Base-by-base conservation (phyloP, 1,284 basidiomycete species). In the Phlebopus sp. region DNA sequence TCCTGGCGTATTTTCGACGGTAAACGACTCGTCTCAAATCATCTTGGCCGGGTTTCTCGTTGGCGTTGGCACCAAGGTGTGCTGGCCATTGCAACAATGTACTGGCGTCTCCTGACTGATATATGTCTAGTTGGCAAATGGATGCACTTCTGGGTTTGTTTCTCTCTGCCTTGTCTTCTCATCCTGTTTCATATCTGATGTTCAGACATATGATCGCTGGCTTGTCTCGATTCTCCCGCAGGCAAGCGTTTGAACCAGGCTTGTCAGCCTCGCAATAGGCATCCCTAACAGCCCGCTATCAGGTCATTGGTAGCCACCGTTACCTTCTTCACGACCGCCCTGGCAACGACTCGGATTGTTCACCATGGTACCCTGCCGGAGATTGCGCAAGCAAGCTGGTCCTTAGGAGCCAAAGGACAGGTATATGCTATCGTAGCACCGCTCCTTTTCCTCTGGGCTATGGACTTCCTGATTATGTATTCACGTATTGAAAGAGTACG, bases 201-300 rank as follows among this genome's bases (percentile, higher is more conserved):
- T 27, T 17, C 54, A 85, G 84, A 41, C 85, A 88, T 68, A 84
- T 88, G 75, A 73, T 88, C 42, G 78, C 76, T 53, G 85, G 85
- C 30, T 56, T 84, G 21, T 81, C 83, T 17, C 75, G 81, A 25
- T 70, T 84, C 44, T 86, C 84, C 17, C 53, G 66, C 30, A 74
- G 84, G 72, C 82, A 55, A 41, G 69, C 55, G 10, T 29, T 8
- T 29, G 27, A 29, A 11, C 27, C 27, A 27, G 17, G 30, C 29
- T 14, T 8, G 31, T 37, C 17, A 18, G 9, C 3, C 42, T 14
- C 25, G 15, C 15, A 5, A 10, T 9, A 2, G 30, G 19, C 68
- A 18, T 42, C 29, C 8, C 32, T 48, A 23, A 36, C 17, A 37
- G 37, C 38, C 14, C 17, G 17, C 37, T 3, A 48, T 21, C 38